Evolutionary conservation across 2,329 filamentous ascomycete genomes (phyloP), one percentile per base, ranked within the genome.

Genomic region (Penicillium capsulatum): DNA sequence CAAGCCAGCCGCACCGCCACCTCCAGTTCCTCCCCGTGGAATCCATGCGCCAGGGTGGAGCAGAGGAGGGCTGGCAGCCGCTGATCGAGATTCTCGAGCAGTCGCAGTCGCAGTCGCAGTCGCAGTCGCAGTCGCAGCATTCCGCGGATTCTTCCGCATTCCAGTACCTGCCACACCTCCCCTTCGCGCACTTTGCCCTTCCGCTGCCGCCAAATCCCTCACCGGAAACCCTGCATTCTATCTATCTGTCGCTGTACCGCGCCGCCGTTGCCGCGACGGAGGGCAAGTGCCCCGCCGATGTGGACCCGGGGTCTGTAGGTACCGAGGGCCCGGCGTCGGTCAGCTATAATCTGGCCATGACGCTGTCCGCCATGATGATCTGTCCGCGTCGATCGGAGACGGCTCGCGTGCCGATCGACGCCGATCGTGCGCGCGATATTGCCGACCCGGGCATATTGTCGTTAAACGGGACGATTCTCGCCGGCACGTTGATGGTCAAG

Each of bases 301-400:
- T 8, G n/a, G 29, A 31, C 6, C 7, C 13, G 5, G 16, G 7
- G 7, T 14, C 26, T 14, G 6, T 31, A 14, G 10, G 8, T 14
- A 17, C 17, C 3, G 31, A 42, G 0, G 71, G 68, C 2, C 61
- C 65, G 2, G 60, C 70, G 0, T 64, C 66, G 1, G 72, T 80
- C 31, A 77, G 74, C 56, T 79, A 80, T 55, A 80, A 80, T 43
- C 64, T 80, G 2, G 75, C 72, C 7, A 74, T 80, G 69, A 80
- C 76, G 0, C 68, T 66, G 3, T 57, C 64, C 2, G 66, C 63
- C 6, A 78, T 80, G 73, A 68, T 73, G 37, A 71, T 80, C 14
- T 67, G 72, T 24, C 76, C 75, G 3, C 62, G 77, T 38, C 61
- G 62, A 27, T 64, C 58, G 14, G 75, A 76, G 49, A 67, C 65